phyloP scores from a whole-genome alignment of 2,329 filamentous ascomycete species.

The Trichoderma oligosporum region DNA sequence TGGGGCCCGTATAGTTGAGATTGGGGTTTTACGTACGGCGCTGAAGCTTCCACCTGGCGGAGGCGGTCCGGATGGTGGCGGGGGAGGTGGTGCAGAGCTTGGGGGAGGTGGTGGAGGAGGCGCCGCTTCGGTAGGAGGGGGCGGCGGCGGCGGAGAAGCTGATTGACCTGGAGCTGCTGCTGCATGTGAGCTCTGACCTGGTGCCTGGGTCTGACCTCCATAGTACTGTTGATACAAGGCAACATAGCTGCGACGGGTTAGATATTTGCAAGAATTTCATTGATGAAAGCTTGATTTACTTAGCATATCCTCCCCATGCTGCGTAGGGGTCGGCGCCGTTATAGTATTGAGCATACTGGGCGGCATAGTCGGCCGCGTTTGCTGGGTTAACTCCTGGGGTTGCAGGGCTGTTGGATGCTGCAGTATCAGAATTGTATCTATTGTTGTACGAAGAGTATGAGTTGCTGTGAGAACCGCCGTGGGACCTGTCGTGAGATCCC shows the following conservation, averaged over 20 bases:
- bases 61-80: conserved; percentile 45
- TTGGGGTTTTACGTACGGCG: conserved; percentile 48
- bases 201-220: conserved; percentile 45
- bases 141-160: conserved; percentile 52
- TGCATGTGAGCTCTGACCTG: conserved; percentile 43
- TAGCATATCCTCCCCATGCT: conserved; percentile 82
- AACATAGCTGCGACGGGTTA: conserved; percentile 45
- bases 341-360: conserved; percentile 83
- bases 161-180: conserved; percentile 45
- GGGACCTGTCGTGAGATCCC: conserved; percentile 35
- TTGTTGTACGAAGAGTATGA: conserved; percentile 30
- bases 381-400: conserved; percentile 29
- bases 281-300: conserved; percentile 43
- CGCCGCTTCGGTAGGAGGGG: conserved; percentile 56
- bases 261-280: not conserved
- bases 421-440: conserved; percentile 30
- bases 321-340: conserved; percentile 76
- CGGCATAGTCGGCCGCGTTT: conserved; percentile 59
- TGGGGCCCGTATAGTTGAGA: too few relatives aligned
- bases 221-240: conserved; percentile 74
- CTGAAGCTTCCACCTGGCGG: conserved; percentile 52
- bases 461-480: conserved; percentile 29
- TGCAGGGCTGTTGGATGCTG: conserved; percentile 37
- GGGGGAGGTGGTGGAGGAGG: conserved; percentile 61
- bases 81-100: conserved; percentile 54